A percentile compares a stretch with the other conserved stretches of the same genome.
phyloP scores from a whole-genome alignment of 2,329 filamentous ascomycete genomes.

The Nigrospora oryzae region DNA sequence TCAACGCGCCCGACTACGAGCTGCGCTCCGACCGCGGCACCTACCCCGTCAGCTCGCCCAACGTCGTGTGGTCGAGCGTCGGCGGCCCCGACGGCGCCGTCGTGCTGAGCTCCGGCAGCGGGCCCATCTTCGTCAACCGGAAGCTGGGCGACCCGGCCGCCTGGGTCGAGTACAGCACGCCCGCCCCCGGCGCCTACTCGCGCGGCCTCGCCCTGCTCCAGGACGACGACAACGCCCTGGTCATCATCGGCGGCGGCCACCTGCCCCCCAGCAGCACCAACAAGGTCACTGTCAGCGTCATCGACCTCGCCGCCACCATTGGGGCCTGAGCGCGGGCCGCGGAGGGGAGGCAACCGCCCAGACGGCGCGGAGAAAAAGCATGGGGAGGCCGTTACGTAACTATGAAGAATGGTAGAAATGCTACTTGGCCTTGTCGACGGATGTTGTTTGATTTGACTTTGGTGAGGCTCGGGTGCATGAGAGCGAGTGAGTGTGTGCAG shows the following conservation, averaged over 20 bases:
- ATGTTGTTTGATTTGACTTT: too few species aligned
- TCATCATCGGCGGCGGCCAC: conserved; percentile 25
- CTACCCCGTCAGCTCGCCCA: conserved; percentile 13
- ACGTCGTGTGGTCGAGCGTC: conserved; percentile 16
- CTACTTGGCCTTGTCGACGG: too few species aligned
- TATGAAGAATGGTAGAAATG: background rate
- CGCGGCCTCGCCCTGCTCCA: conserved; percentile 11
- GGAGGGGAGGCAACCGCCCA: background rate
- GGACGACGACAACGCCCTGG: conserved; percentile 9
- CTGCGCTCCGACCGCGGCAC: conserved; percentile 9
- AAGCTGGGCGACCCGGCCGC: conserved; percentile 11
- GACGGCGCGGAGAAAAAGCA: background rate
- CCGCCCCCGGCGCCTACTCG: conserved; percentile 12
- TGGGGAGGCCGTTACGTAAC: background rate
- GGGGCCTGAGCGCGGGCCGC: background rate
- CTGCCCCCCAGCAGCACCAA: conserved; percentile 28
- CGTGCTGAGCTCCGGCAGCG: conserved; percentile 14
- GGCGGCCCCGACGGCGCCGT: conserved; percentile 17
- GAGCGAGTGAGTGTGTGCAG: too few species aligned
- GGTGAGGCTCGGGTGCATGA: too few species aligned
- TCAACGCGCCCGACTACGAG: conserved; percentile 6
- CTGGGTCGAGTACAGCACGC: conserved; percentile 13
- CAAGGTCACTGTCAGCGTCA: conserved; percentile 13
- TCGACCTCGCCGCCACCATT: conserved; percentile 8
- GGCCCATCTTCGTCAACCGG: conserved; percentile 15